phyloP scores from a whole-genome alignment of 805 yeast species.

The Kodamaea hsintzibuensis region DNA sequence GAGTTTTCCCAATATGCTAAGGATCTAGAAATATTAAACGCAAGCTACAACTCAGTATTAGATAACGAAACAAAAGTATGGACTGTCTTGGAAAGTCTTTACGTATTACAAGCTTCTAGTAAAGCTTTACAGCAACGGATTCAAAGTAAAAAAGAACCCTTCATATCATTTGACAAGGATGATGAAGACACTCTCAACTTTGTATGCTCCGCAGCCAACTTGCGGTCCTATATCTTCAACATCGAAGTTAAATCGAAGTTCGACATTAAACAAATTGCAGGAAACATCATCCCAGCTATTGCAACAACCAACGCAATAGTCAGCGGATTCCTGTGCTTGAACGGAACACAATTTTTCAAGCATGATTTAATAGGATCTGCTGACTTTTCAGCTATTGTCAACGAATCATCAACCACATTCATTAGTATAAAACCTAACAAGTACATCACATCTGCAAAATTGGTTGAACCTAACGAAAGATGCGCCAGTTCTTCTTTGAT shows the following conservation, averaged over 20 bases:
- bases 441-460: constrained; percentile 62
- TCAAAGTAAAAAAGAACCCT: constrained; percentile 27
- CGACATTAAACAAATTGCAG: constrained; percentile 92
- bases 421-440: constrained; percentile 53
- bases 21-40: constrained; percentile 14
- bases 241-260: constrained; percentile 76
- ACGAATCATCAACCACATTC: constrained; percentile 33
- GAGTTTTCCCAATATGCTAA: constrained; percentile 23
- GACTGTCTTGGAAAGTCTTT: constrained; percentile 63
- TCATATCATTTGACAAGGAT: constrained; percentile 84
- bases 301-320: constrained; percentile 97
- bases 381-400: constrained; percentile 26
- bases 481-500: constrained; percentile 68
- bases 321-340: constrained; percentile 82
- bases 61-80: constrained; percentile 47
- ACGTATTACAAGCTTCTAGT: constrained; percentile 54
- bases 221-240: constrained; percentile 68
- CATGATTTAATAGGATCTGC: constrained; percentile 15
- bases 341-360: constrained; percentile 57
- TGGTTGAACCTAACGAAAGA: constrained; percentile 62
- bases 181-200: constrained; percentile 89
- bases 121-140: constrained; percentile 52
- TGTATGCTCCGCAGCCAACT: constrained; percentile 82
- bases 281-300: constrained; percentile 96
- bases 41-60: not conserved